Conservation (phyloP, 371 early-diverging fungal genomes). For the Lichtheimia ornata region DNA sequence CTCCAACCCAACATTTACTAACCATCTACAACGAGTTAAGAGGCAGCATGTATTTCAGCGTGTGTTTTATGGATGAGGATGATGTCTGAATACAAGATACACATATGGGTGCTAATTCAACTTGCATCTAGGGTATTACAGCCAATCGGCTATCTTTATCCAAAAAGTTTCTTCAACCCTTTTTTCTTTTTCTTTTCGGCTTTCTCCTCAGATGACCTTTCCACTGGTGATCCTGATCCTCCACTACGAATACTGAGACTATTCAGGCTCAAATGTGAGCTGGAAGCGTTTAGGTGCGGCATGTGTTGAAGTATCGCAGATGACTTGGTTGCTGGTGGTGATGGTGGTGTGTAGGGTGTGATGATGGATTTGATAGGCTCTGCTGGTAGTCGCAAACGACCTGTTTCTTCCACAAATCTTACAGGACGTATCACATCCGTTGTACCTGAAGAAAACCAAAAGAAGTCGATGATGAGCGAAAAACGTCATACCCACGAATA, state of each 20-base stretch:
- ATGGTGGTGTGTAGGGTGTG: constrained; percentile 43
- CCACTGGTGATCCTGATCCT: constrained; percentile 4
- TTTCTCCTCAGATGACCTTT: constrained; percentile 18
- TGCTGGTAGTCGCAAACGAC: constrained; percentile 39
- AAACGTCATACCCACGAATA: not conserved
- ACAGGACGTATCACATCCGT: constrained; percentile 78
- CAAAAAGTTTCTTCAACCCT: constrained; percentile 43
- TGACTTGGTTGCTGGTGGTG: constrained; percentile 19
- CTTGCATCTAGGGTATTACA: too few species aligned
- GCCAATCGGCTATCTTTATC: constrained; percentile 7
- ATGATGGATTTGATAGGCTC: constrained; percentile 27
- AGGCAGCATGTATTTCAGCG: too few species aligned
- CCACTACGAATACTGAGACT: constrained; percentile 23
- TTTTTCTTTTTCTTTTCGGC: constrained; percentile 49
- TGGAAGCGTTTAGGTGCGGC: constrained; percentile 29
- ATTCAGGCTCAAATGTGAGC: constrained; percentile 26
- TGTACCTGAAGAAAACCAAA: constrained; percentile 45
- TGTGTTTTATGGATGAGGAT: too few species aligned
- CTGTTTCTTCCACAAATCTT: constrained; percentile 69
- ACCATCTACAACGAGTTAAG: too few species aligned
- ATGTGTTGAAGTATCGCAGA: constrained; percentile 21
- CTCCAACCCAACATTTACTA: too few species aligned
- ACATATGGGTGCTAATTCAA: too few species aligned
- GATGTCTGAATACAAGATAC: too few species aligned
- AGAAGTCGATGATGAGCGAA: not conserved